Percentiles rank a stretch among this genome's conserved stretches.
Conservation (phyloP, 768 basidiomycete genomes). For the Suillus hirtellus region DNA sequence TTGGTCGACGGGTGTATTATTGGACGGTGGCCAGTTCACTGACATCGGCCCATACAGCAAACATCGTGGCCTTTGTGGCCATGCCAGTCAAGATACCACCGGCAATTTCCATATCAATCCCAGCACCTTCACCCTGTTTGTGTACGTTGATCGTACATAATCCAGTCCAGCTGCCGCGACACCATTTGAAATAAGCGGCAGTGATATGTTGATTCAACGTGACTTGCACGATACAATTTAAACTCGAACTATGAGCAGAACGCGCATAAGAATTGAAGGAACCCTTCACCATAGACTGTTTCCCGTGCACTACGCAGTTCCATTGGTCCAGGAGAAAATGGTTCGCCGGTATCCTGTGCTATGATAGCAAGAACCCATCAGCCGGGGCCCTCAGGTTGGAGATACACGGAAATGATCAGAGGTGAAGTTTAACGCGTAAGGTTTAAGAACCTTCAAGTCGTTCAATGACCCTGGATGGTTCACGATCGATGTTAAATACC, state of each 20-base stretch:
- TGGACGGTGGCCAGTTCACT: not conserved
- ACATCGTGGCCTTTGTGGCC: not conserved
- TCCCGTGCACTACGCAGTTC: not conserved
- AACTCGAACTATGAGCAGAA: not conserved
- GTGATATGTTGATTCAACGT: not conserved
- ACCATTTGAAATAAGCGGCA: too few species aligned
- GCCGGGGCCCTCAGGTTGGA: too few species aligned
- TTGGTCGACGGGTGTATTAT: not conserved
- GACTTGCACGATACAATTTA: not conserved
- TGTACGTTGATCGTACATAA: not conserved
- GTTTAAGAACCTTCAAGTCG: not conserved
- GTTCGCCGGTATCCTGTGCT: not conserved
- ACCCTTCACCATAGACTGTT: not conserved
- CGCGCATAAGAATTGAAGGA: not conserved
- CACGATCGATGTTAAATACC: not conserved
- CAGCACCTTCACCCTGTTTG: not conserved
- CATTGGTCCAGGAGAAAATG: not conserved
- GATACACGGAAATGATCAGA: not conserved
- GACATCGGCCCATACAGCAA: not conserved
- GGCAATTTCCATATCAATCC: not conserved
- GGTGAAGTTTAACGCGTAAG: constrained; percentile 1
- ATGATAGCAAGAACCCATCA: not conserved
- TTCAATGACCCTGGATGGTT: not conserved
- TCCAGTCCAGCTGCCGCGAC: not conserved
- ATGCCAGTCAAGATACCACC: not conserved